Conservation (phyloP, 257 asterid genomes). For the Jaltomata sinuosa region DNA sequence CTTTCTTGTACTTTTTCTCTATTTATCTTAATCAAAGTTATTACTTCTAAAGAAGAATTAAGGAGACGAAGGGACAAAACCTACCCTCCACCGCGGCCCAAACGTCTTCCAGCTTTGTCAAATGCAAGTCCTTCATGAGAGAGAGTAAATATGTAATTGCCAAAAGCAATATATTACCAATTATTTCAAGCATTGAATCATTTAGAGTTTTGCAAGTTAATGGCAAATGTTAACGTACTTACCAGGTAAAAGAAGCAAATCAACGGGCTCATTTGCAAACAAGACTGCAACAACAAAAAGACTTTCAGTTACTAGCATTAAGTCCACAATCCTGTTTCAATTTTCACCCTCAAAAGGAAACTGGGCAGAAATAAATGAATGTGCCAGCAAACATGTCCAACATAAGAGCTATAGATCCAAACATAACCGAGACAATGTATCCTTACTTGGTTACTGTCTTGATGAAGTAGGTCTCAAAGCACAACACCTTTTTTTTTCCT, state of each 20-base stretch:
- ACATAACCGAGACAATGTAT: neutral
- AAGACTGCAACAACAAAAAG: conserved; percentile 47
- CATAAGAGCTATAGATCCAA: neutral
- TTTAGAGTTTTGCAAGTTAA: neutral
- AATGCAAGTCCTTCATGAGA: conserved; percentile 72
- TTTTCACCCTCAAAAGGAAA: neutral
- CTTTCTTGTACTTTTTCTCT: neutral
- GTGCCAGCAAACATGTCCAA: neutral
- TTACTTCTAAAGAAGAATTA: neutral
- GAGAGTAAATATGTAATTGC: neutral
- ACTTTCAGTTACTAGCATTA: neutral
- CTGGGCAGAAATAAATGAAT: neutral
- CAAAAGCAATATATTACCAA: neutral
- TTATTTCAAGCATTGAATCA: neutral
- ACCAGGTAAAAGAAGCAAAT: conserved; percentile 89
- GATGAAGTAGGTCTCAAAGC: neutral
- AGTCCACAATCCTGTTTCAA: neutral
- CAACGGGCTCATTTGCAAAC: conserved; percentile 80
- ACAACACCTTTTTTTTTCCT: neutral
- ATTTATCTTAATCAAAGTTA: neutral
- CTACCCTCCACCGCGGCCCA: conserved; percentile 99
- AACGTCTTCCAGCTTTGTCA: conserved; percentile 84
- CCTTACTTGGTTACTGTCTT: neutral
- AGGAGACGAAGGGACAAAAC: conserved; percentile 8
- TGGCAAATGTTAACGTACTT: conserved; percentile 9